A percentile compares a stretch with the other conserved stretches of the same genome.
Evolutionary conservation across 495 filamentous ascomycete genomes (phyloP).

Genomic region (Penicillium diatomitis): DNA sequence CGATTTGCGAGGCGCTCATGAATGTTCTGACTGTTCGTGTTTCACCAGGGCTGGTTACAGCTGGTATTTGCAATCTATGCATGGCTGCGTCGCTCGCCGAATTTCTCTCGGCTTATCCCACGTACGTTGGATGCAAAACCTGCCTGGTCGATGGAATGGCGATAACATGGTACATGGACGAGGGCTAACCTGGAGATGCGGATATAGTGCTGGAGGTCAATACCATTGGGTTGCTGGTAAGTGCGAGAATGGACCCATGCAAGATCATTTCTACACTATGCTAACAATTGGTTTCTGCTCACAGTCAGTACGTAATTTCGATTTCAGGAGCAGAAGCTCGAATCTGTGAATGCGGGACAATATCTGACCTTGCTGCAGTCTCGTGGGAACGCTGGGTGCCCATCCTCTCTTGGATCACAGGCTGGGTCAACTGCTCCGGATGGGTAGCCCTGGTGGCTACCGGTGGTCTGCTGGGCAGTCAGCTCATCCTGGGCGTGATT

Average conservation of each 20-base stretch:
- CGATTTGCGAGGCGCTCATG: no score
- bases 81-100: conserved; percentile 64
- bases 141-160: no score
- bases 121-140: conserved; percentile 17
- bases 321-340: background rate
- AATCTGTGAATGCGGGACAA: conserved; percentile 10
- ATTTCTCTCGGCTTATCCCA: conserved; percentile 65
- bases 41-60: conserved; percentile 49
- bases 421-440: conserved; percentile 67
- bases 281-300: background rate
- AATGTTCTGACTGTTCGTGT: background rate
- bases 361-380: background rate
- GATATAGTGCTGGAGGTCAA: conserved; percentile 47
- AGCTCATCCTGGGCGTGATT: conserved; percentile 51
- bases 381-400: conserved; percentile 51
- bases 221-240: conserved; percentile 64
- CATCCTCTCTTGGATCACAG: conserved; percentile 58
- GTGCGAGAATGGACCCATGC: background rate
- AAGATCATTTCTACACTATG: background rate
- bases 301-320: background rate
- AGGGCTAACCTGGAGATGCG: conserved; percentile 18
- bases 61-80: conserved; percentile 63
- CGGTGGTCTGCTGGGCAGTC: conserved; percentile 42
- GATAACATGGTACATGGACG: conserved; percentile 6
- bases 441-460: conserved; percentile 54